Evolutionary conservation across 768 basidiomycete genomes (phyloP).

Genomic region (Daedaleopsis nitida): DNA sequence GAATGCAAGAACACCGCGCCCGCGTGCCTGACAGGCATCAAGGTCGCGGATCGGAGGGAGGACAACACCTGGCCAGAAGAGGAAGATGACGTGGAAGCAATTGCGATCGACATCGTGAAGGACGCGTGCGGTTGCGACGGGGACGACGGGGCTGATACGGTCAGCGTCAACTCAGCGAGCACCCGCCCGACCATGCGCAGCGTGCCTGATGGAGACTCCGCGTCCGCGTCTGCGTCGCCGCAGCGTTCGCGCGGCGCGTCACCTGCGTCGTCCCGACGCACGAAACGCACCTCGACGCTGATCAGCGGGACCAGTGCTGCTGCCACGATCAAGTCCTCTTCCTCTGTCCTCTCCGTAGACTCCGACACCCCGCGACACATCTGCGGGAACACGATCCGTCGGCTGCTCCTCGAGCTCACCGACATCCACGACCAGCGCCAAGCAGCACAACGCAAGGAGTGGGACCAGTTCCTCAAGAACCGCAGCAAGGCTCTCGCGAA

Average conservation of each 20-base stretch:
- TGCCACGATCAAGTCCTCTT: conserved; percentile 33
- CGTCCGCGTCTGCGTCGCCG: conserved; percentile 20
- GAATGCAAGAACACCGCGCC: conserved; percentile 77
- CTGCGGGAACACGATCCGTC: conserved; percentile 72
- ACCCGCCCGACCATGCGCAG: conserved; percentile 26
- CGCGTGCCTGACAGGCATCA: conserved; percentile 84
- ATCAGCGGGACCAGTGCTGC: conserved; percentile 26
- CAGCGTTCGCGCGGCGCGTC: conserved; percentile 39
- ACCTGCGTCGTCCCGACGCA: conserved; percentile 51
- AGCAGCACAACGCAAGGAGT: conserved; percentile 66
- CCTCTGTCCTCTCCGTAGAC: conserved; percentile 62
- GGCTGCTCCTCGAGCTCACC: conserved; percentile 74
- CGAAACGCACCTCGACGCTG: conserved; percentile 47
- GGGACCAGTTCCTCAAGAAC: conserved; percentile 86
- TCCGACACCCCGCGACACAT: conserved; percentile 70
- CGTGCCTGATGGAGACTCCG: conserved; percentile 23
- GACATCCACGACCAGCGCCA: conserved; percentile 85
- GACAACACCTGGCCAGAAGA: conserved; percentile 78
- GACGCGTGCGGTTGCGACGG: conserved; percentile 45
- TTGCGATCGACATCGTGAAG: conserved; percentile 41
- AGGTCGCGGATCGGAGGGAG: conserved; percentile 82
- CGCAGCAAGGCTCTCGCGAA: conserved; percentile 49
- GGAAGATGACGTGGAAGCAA: conserved; percentile 45
- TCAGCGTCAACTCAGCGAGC: conserved; percentile 23
- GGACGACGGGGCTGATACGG: conserved; percentile 19